Base-by-base conservation (phyloP, 2,329 filamentous ascomycete genomes). In the Rhinocladiella similis region DNA sequence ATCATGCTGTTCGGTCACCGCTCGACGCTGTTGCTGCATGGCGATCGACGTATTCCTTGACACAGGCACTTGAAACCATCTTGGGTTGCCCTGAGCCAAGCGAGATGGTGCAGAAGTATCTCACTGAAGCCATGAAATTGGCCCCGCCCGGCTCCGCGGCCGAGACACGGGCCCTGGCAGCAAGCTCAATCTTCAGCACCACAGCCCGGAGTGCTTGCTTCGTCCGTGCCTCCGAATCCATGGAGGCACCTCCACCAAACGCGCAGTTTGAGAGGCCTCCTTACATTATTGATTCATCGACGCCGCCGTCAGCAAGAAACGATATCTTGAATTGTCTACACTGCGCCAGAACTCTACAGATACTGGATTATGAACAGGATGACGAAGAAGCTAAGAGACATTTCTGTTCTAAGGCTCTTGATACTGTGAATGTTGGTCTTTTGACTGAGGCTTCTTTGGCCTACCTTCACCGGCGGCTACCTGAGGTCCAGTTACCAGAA, bases 1-100 rank as follows among this genome's bases (percentile, higher is more conserved):
- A 97, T 67, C 84, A 85, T 50, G 87, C 91, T 2, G 89, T 97
- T 58, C 85, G 89, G 50, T 94, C 90, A 16, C 90, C 92, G 0
- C 83, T 97, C 63, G 93, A 97, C 71, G 91, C 91, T 12, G 84
- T 97, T 50, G 90, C 92, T 5, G 90, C 92, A 1, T 97, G 92
- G 92, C 94, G 87, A 77, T 95, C 92, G 0, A 90, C 85, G 61
- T 80, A 87, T 53, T 79, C 84, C 12, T 75, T 96, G 36, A 89
- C 91, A 65, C 81, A 82, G 55, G 85, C 84, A 2, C 80, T 97
- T 25, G 77, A 85, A 12, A 77, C 78, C 14, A 86, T 83, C 35
- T 78, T 95, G 75, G 16, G 69, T 72, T 2, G 69, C 72, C 10
- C 73, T 68, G n/a, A 70, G 72, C 52, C 69, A 72, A 29, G 71